Conservation (phyloP, 75 land plant species). For the Azolla pinnata region DNA sequence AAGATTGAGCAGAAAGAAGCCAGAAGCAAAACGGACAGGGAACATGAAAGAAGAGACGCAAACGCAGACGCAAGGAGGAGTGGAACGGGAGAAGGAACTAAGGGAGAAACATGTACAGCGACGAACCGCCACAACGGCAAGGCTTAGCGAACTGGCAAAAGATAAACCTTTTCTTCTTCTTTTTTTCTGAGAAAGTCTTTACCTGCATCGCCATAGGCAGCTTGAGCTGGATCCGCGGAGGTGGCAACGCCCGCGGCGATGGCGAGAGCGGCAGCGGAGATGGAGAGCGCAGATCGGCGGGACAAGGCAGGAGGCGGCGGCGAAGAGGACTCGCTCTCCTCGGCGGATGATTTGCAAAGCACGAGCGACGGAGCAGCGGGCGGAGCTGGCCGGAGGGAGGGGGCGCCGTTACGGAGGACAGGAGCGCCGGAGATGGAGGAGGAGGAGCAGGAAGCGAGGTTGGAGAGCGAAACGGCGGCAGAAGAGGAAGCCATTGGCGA, state of each 20-base stretch:
- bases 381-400: not conserved
- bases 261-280: slow-evolving; percentile 42
- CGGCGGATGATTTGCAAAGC: slow-evolving; percentile 13
- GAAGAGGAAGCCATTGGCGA: slow-evolving; percentile 5
- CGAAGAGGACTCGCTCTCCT: slow-evolving; percentile 1
- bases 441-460: slow-evolving; percentile 3
- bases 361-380: not conserved
- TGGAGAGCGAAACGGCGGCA: not conserved
- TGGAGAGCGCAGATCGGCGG: slow-evolving; percentile 54
- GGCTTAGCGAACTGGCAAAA: not conserved
- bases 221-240: slow-evolving; percentile 75
- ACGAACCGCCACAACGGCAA: too few species aligned
- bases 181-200: slow-evolving; percentile 11
- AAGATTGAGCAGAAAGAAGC: not conserved
- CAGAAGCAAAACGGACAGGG: slow-evolving; percentile 7
- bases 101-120: too few species aligned
- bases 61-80: not conserved
- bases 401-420: not conserved
- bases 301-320: slow-evolving; percentile 32
- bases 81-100: not conserved
- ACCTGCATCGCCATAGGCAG: slow-evolving; percentile 96
- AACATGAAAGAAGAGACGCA: not conserved
- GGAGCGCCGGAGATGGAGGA: slow-evolving; percentile 1
- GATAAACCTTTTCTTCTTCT: too few species aligned
- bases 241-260: slow-evolving; percentile 41